These are phyloP conservation scores for Talaromyces marneffei DNA, from an alignment of 2,329 filamentous ascomycete genomes.

Conservation along the genomic window DNA sequence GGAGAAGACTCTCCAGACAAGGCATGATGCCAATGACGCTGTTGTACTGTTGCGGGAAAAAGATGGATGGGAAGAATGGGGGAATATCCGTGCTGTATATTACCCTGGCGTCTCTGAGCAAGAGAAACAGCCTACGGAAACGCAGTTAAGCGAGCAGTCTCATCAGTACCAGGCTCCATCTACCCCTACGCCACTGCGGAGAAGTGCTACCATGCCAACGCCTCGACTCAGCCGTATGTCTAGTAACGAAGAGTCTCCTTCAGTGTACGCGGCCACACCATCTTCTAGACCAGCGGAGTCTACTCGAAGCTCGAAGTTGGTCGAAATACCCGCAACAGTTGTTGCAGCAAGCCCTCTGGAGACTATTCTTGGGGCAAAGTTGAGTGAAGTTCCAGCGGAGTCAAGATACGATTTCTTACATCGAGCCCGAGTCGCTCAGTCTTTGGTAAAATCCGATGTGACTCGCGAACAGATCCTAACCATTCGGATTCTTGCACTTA, in stretches of 20 bases:
- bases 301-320: conserved; percentile 44
- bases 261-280: conserved; percentile 42
- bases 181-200: conserved; percentile 70
- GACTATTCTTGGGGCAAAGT: conserved; percentile 34
- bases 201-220: conserved; percentile 57
- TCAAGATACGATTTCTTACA: conserved; percentile 80
- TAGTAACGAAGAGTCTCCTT: conserved; percentile 45
- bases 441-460: conserved; percentile 60
- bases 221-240: conserved; percentile 46
- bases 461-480: conserved; percentile 70
- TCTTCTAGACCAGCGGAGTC: conserved; percentile 32
- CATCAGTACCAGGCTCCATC: conserved; percentile 53
- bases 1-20: conserved; percentile 55
- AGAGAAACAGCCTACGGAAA: conserved; percentile 29
- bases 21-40: conserved; percentile 77
- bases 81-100: conserved; percentile 72
- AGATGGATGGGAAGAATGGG: conserved; percentile 67
- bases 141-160: conserved; percentile 23
- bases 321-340: conserved; percentile 57
- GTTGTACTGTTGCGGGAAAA: conserved; percentile 62
- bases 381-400: conserved; percentile 63
- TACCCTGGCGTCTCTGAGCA: conserved; percentile 49
- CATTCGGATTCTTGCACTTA: conserved; percentile 77
- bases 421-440: conserved; percentile 75
- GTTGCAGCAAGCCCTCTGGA: conserved; percentile 37